These are phyloP conservation scores for Andrographis paniculata DNA, from an alignment of 305 asterid species.

Conservation along the genomic window DNA sequence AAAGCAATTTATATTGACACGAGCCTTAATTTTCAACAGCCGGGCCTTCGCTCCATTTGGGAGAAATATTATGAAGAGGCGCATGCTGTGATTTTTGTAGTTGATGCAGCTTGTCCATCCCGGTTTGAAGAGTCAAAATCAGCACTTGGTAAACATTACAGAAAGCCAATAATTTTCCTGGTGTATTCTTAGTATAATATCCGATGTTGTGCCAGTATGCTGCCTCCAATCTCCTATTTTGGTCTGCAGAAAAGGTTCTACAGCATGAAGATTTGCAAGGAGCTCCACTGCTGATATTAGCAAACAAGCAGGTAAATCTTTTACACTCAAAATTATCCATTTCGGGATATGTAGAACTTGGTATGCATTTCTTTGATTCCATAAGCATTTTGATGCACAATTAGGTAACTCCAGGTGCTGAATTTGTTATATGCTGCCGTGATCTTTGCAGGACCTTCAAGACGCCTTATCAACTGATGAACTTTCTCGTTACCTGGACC, in stretches of 20 bases:
- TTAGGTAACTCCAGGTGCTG: not conserved
- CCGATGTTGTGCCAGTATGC: not conserved
- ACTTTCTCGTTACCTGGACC: constrained; percentile 73
- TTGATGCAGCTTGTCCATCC: constrained; percentile 87
- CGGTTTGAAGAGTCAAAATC: constrained; percentile 97
- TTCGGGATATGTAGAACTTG: not conserved
- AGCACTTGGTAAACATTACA: constrained; percentile 64
- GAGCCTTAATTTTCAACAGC: constrained; percentile 39
- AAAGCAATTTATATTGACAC: constrained; percentile 8
- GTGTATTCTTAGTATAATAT: too few species aligned
- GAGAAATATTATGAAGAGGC: constrained; percentile 96
- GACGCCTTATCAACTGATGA: constrained; percentile 83
- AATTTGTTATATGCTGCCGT: constrained; percentile 2
- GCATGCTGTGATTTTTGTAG: constrained; percentile 75
- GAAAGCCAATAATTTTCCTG: constrained; percentile 18
- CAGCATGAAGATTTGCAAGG: constrained; percentile 97
- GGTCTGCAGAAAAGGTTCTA: constrained; percentile 72
- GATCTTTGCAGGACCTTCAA: constrained; percentile 52
- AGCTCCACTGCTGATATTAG: constrained; percentile 85
- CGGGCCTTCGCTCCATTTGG: constrained; percentile 94
- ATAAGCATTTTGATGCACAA: too few species aligned
- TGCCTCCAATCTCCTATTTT: not conserved
- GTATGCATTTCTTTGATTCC: too few species aligned
- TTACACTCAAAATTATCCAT: not conserved
- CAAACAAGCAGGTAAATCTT: constrained; percentile 81